These are phyloP conservation scores for Thamnidium elegans DNA, from an alignment of 192 early-diverging fungal species.

Conservation along the genomic window DNA sequence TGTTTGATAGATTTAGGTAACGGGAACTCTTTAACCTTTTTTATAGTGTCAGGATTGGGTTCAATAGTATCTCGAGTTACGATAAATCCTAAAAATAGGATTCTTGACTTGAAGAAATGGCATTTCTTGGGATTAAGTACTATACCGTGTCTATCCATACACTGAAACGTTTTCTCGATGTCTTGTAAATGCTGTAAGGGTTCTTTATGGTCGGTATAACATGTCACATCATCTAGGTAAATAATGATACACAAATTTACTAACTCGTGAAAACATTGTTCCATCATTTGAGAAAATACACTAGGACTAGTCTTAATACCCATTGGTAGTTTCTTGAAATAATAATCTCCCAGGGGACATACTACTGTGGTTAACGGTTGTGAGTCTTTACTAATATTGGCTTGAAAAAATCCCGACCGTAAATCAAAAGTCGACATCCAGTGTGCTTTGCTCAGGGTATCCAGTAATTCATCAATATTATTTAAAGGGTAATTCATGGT, in stretches of 20 bases:
- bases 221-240: slow-evolving; percentile 45
- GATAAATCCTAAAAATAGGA: slow-evolving; percentile 30
- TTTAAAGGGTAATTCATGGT: too few species aligned
- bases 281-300: slow-evolving; percentile 20
- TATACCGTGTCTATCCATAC: slow-evolving; percentile 5
- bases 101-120: neutral
- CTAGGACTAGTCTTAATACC: slow-evolving; percentile 22
- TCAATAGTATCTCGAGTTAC: slow-evolving; percentile 25
- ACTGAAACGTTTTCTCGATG: slow-evolving; percentile 1
- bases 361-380: slow-evolving; percentile 39
- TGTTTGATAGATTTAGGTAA: slow-evolving; percentile 13
- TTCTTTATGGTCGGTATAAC: slow-evolving; percentile 27
- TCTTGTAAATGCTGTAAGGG: slow-evolving; percentile 31
- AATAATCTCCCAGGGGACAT: slow-evolving; percentile 14
- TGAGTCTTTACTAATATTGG: slow-evolving; percentile 33
- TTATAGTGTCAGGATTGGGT: slow-evolving; percentile 24
- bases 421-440: slow-evolving; percentile 49
- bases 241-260: slow-evolving; percentile 20
- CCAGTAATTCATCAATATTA: slow-evolving; percentile 44
- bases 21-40: slow-evolving; percentile 16
- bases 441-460: slow-evolving; percentile 22
- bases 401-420: slow-evolving; percentile 40
- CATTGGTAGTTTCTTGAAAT: slow-evolving; percentile 29
- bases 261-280: neutral
- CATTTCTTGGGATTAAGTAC: slow-evolving; percentile 12